Conservation (phyloP, 2,329 filamentous ascomycete species). For the Didymella pomorum region DNA sequence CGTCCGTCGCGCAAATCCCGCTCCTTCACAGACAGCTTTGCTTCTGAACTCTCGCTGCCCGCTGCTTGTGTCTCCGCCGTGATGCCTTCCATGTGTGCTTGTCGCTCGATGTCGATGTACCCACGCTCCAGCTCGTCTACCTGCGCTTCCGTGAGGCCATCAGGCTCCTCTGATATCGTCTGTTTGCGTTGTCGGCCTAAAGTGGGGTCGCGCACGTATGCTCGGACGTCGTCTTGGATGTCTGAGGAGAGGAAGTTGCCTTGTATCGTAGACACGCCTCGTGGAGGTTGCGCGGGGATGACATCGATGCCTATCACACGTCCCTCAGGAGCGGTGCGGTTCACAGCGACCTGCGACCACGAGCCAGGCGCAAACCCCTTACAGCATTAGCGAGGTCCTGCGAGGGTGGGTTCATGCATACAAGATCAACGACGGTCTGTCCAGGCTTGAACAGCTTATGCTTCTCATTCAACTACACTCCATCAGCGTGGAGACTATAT, state of each 20-base stretch:
- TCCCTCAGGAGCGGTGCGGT: constrained; percentile 77
- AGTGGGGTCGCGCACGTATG: constrained; percentile 73
- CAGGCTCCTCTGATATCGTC: constrained; percentile 36
- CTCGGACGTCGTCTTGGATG: constrained; percentile 79
- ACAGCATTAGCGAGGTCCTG: constrained; percentile 24
- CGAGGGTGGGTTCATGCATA: constrained; percentile 47
- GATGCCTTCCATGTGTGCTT: constrained; percentile 48
- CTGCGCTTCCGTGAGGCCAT: constrained; percentile 49
- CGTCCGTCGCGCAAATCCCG: constrained; percentile 57
- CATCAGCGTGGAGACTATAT: constrained; percentile 23
- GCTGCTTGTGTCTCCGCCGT: constrained; percentile 27
- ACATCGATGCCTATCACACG: constrained; percentile 91
- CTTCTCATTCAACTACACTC: constrained; percentile 76
- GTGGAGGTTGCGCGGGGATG: constrained; percentile 88
- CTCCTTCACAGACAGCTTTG: constrained; percentile 41
- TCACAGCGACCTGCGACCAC: constrained; percentile 77
- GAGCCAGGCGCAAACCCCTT: constrained; percentile 77
- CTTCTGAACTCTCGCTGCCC: constrained; percentile 27
- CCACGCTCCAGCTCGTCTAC: constrained; percentile 59
- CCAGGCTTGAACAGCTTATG: constrained; percentile 80
- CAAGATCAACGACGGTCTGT: constrained; percentile 89
- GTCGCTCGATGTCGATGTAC: constrained; percentile 72
- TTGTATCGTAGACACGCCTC: constrained; percentile 92
- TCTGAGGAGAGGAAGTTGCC: constrained; percentile 84
- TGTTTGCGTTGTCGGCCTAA: constrained; percentile 60